Evolutionary conservation across 2,329 filamentous ascomycete genomes (phyloP).

Genomic region (Talaromyces amestolkiae): DNA sequence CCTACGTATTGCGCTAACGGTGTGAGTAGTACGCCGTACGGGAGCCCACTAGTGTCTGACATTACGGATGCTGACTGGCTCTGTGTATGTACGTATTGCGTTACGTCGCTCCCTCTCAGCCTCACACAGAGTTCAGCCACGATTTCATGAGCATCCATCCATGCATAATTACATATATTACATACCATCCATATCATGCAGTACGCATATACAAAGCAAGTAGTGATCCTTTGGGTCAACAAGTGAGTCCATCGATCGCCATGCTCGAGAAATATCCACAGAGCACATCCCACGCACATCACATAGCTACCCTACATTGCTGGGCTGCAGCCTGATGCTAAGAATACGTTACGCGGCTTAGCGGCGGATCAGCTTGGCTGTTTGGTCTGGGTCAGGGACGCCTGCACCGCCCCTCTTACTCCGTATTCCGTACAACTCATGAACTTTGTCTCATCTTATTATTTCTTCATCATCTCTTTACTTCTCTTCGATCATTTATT

Average conservation of each 20-base stretch:
- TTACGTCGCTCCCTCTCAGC: neutral
- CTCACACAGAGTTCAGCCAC: neutral
- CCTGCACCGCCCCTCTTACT: constrained; percentile 4
- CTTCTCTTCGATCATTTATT: neutral
- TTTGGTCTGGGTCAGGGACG: constrained; percentile 11
- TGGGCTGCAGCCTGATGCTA: neutral
- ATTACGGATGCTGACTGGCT: neutral
- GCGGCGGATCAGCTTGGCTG: constrained; percentile 5
- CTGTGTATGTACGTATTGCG: neutral
- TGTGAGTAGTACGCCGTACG: neutral
- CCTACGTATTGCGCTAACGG: neutral
- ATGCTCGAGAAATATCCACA: neutral
- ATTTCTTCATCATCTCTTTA: neutral
- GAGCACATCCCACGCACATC: neutral
- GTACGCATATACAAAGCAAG: neutral
- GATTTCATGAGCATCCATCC: neutral
- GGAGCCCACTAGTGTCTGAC: neutral
- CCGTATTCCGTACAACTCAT: neutral
- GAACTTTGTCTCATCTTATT: neutral
- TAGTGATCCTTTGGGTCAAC: neutral
- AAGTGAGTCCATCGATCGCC: neutral
- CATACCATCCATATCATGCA: neutral
- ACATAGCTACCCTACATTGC: neutral
- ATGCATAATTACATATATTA: neutral
- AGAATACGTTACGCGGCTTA: constrained; percentile 9